A percentile compares a stretch with the other conserved stretches of the same genome.
Evolutionary conservation across 2,329 filamentous ascomycete species (phyloP).

Genomic region (Aciculosporium take): DNA sequence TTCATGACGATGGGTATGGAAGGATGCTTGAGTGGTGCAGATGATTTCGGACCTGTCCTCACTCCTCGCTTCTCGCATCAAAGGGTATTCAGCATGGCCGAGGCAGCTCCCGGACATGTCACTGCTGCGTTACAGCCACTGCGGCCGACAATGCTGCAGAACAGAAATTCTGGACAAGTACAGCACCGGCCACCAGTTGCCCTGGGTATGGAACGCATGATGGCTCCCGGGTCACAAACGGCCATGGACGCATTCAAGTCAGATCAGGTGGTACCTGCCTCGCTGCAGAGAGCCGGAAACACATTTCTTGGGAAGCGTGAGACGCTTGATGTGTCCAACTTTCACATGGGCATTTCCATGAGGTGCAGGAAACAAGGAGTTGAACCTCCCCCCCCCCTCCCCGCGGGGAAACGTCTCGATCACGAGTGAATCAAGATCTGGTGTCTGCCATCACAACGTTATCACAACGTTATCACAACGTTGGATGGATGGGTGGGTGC

Average conservation of each 20-base stretch:
- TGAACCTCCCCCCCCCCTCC: not conserved
- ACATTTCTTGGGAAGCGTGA: not conserved
- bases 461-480: too few relatives aligned
- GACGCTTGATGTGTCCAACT: not conserved
- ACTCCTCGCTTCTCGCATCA: not conserved
- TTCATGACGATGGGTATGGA: not conserved
- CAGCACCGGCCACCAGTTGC: not conserved
- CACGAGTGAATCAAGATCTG: not conserved
- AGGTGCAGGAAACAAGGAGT: not conserved
- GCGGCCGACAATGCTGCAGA: not conserved
- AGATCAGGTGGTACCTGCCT: slow-evolving; percentile 5
- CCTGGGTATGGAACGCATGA: not conserved
- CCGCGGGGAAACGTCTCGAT: not conserved
- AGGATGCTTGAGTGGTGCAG: not conserved
- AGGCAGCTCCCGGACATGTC: not conserved
- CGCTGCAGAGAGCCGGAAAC: slow-evolving; percentile 1
- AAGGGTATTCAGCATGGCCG: not conserved
- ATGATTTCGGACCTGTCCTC: not conserved
- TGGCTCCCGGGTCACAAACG: not conserved
- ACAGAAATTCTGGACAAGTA: not conserved
- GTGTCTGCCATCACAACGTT: not conserved
- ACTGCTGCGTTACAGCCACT: not conserved
- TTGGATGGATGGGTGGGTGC: not conserved
- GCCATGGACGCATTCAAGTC: not conserved
- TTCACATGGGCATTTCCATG: too few relatives aligned